Base-by-base conservation (phyloP, 1,139 yeast species). In the Sugiyamaella paludigena region DNA sequence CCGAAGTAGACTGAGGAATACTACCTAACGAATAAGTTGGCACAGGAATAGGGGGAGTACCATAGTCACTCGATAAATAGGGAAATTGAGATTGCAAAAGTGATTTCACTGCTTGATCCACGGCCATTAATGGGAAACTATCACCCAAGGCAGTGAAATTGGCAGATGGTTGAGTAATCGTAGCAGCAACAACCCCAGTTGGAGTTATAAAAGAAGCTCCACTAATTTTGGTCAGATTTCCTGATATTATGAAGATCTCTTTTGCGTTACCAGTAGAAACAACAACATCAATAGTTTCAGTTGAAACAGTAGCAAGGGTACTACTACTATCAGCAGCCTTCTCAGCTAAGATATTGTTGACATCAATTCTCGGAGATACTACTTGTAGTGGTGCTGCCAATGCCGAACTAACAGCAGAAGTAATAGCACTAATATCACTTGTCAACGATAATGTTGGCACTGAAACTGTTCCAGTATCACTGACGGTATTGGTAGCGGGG, bases 221-320 rank as follows among this genome's bases (percentile, higher is more conserved):
- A 7, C 46, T 38, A 7, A 49, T 44, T n/a, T 50, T 41, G 8
- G 56, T 54, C 19, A 52, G 45, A 39, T 52, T 53, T 31, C 46
- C 49, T 11, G 50, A 45, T 13, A 51, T 34, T 3, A 46, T 38
- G 7, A 43, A 43, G 24, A 52, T 51, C 11, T 24, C 11, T 12
- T 31, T 32, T n/a, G 28, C 19, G 19, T 16, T 10, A 9, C 12
- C 10, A 33, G 32, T 15, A 15, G 45, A 4, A 13, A 12, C 24
- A 28, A 19, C 24, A 19, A 19, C 24, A 19, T 5, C 5, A 19
- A 19, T 19, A 19, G 5, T 19, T 19, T 19, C 24, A 5, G 24
- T 19, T 3, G 24, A 19, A 19, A 19, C 24, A 19, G 24, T 19
- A 19, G 5, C 5, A 5, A 5, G 3, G 5, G 24, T 4, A 11